Base-by-base conservation (phyloP, 192 early-diverging fungal genomes). In the Tieghemiomyces parasiticus region DNA sequence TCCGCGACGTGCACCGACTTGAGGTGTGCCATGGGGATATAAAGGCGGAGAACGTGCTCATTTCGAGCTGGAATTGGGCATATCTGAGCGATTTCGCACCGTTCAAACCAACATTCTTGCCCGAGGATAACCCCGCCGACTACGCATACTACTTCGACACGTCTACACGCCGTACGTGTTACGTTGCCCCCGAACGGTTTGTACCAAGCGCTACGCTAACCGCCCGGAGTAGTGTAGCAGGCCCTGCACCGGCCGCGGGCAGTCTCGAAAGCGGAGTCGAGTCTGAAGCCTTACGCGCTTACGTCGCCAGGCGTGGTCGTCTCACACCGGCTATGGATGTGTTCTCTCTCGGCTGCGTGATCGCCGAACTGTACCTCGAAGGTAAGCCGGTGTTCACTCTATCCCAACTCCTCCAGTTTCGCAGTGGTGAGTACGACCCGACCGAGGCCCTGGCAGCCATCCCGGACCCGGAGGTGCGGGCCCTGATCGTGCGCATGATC, bases 131-230 rank as follows among this genome's bases (percentile, higher is more conserved):
- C 61, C 94, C 94, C 0, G 89, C 89, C 16, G 86, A 95, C 60
- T 98, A 94, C 66, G 89, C 88, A 3, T 96, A 91, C 69, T 98
- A 91, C 65, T 98, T 98, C 71, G 95, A 98, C 71, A 83, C 89
- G 26, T 87, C 91, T 10, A 75, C 83, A 3, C 77, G 95, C 35
- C 76, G 92, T 54, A 86, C 81, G 48, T 98, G 95, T 68, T 98
- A 93, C 69, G 70, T 98, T 28, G 93, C 95, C 25, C 93, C 95
- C 1, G 95, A 98, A 74, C 74, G 95, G 65, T 94, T 98, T 67
- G 89, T 89, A 59, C 19, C 50, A 28, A 28, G 50, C 14, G 14
- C 22, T 30, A 47, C 46, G 25, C 20, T 19, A n/a, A n/a, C n/a
- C n/a, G n/a, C n/a, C n/a, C n/a, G n/a, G n/a, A n/a, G n/a, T n/a